Percentiles rank a stretch among this genome's conserved stretches.
These are phyloP conservation scores for Dicorynia guianensis DNA, from an alignment of 306 rosid species.

Conservation along the genomic window DNA sequence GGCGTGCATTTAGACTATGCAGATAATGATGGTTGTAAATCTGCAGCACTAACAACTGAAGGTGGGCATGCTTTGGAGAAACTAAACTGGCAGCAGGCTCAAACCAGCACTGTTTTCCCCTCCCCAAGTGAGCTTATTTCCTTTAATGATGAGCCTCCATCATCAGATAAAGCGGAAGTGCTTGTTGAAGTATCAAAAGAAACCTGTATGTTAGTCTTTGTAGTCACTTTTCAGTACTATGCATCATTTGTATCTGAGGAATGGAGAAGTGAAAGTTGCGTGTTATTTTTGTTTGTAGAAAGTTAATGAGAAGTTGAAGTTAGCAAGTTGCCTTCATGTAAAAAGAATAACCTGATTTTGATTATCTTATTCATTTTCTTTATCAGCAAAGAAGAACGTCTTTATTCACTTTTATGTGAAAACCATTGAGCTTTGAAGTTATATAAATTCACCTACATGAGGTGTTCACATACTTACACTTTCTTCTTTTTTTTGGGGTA, in stretches of 20 bases:
- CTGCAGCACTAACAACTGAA: constrained; percentile 40
- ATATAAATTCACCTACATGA: neutral
- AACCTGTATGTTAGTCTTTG: constrained; percentile 61
- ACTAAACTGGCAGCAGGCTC: constrained; percentile 57
- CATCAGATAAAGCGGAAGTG: constrained; percentile 44
- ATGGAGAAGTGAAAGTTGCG: neutral
- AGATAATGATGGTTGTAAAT: constrained; percentile 41
- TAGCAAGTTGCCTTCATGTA: neutral
- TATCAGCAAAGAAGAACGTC: constrained; percentile 3
- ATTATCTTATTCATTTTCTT: constrained; percentile 3
- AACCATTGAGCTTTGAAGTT: constrained; percentile 5
- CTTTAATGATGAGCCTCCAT: constrained; percentile 38
- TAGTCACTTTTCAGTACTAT: constrained; percentile 27
- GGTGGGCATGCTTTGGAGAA: constrained; percentile 54
- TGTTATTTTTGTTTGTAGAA: constrained; percentile 9
- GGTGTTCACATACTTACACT: neutral
- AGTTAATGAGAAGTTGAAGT: constrained; percentile 34
- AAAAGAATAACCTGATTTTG: constrained; percentile 28
- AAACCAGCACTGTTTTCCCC: constrained; percentile 36
- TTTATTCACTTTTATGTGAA: neutral
- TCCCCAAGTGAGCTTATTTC: constrained; percentile 45
- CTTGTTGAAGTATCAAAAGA: constrained; percentile 55
- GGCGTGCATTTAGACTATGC: constrained; percentile 39
- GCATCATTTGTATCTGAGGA: constrained; percentile 7
- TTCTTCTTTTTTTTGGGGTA: neutral